Conservation (phyloP, 1,284 basidiomycete species). For the Athelia psychrophila region DNA sequence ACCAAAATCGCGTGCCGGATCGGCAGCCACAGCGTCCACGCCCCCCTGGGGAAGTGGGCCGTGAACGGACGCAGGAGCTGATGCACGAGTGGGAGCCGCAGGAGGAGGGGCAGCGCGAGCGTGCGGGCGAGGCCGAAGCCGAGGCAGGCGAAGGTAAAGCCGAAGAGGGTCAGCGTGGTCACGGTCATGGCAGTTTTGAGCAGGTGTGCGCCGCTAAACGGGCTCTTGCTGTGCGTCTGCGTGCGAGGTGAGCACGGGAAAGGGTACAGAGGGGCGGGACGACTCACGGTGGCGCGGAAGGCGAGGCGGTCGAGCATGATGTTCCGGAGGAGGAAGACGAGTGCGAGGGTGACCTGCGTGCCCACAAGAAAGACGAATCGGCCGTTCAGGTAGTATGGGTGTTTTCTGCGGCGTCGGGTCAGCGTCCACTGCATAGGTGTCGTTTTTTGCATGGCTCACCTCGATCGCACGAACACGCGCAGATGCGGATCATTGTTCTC, state of each 20-base stretch:
- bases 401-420: conserved; percentile 43
- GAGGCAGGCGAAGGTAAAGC: conserved; percentile 33
- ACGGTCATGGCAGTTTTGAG: conserved; percentile 35
- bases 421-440: too few species aligned
- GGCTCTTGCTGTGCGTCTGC: conserved; percentile 13
- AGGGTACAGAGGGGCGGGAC: conserved; percentile 3
- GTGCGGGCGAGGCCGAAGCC: conserved; percentile 43
- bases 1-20: conserved; percentile 43
- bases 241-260: neutral
- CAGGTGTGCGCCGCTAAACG: conserved; percentile 26
- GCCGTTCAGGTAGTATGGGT: conserved; percentile 68
- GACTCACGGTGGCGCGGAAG: conserved; percentile 40
- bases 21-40: conserved; percentile 51
- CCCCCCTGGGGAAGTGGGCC: conserved; percentile 53
- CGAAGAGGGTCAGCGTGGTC: conserved; percentile 36
- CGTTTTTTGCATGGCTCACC: conserved; percentile 42
- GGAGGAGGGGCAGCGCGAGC: conserved; percentile 47
- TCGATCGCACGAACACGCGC: conserved; percentile 61
- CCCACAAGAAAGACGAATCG: conserved; percentile 55
- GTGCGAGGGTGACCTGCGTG: conserved; percentile 46
- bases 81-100: conserved; percentile 49
- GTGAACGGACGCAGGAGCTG: conserved; percentile 53
- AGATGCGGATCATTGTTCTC: conserved; percentile 40
- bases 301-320: conserved; percentile 57
- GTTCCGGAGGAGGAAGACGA: conserved; percentile 48